These are phyloP conservation scores for Alternaria burnsii DNA, from an alignment of 2,329 filamentous ascomycete genomes.

Conservation along the genomic window DNA sequence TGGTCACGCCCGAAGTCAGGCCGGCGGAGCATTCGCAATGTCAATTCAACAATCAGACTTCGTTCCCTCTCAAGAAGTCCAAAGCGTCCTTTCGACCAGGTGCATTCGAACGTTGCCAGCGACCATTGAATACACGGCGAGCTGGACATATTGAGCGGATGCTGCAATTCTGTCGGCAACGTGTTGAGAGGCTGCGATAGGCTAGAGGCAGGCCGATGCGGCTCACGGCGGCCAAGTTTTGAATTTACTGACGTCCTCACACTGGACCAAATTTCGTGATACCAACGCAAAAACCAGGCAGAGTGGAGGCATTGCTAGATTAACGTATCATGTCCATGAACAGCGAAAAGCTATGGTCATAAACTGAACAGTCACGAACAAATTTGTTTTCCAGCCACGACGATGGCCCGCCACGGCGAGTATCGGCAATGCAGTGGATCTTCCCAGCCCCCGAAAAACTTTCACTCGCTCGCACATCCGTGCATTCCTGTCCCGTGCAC, in stretches of 20 bases:
- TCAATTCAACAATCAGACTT: background rate
- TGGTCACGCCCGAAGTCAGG: too few species aligned
- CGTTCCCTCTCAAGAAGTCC: background rate
- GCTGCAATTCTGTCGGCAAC: background rate
- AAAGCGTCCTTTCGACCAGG: background rate
- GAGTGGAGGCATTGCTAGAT: background rate
- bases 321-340: background rate
- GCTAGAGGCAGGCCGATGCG: background rate
- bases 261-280: background rate
- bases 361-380: background rate
- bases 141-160: background rate
- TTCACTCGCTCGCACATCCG: constrained; percentile 11
- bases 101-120: background rate
- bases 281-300: background rate
- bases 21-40: constrained; percentile 25
- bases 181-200: background rate
- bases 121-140: background rate
- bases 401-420: background rate
- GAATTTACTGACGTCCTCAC: background rate
- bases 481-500: constrained; percentile 14
- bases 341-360: background rate
- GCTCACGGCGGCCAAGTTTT: background rate
- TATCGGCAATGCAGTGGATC: background rate
- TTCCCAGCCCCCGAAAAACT: background rate
- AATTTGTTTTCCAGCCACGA: background rate